Evolutionary conservation across 2,329 filamentous ascomycete species (phyloP).

Genomic region (Tolypocladium album): DNA sequence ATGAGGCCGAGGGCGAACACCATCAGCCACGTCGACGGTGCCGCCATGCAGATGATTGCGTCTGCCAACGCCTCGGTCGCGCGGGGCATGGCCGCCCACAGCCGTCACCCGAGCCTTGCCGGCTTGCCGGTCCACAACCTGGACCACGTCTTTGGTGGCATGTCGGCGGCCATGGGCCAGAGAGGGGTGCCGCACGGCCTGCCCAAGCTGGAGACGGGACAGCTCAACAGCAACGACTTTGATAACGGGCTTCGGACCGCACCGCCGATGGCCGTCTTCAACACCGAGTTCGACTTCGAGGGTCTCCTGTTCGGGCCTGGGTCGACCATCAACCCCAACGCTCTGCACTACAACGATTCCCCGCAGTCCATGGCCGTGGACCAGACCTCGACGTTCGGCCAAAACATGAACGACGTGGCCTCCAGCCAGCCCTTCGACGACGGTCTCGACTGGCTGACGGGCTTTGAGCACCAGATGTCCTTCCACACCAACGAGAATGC

Average conservation of each 20-base stretch:
- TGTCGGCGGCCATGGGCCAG: constrained; percentile 58
- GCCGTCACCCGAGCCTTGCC: constrained; percentile 64
- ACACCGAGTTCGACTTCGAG: constrained; percentile 36
- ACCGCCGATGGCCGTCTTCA: constrained; percentile 53
- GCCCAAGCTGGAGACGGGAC: constrained; percentile 73
- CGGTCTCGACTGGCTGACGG: constrained; percentile 70
- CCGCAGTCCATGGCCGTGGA: constrained; percentile 56
- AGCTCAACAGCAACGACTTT: constrained; percentile 54
- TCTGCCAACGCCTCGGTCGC: constrained; percentile 44
- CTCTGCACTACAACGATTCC: constrained; percentile 75
- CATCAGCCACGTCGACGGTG: constrained; percentile 82
- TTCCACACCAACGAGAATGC: constrained; percentile 66
- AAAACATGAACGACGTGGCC: constrained; percentile 46
- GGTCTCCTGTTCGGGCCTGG: constrained; percentile 57
- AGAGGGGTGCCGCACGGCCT: constrained; percentile 58
- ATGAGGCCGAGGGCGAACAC: constrained; percentile 92
- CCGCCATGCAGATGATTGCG: constrained; percentile 62
- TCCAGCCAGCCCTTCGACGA: constrained; percentile 57
- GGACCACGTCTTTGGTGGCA: constrained; percentile 59
- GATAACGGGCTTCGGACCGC: constrained; percentile 67
- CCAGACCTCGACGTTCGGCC: constrained; percentile 48
- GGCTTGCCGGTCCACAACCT: constrained; percentile 50
- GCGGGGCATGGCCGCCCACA: constrained; percentile 44
- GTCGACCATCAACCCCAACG: constrained; percentile 58
- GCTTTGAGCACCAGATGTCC: constrained; percentile 68